These are phyloP conservation scores for Melampsora allii-populina DNA, from an alignment of 1,284 basidiomycete species.

Conservation along the genomic window DNA sequence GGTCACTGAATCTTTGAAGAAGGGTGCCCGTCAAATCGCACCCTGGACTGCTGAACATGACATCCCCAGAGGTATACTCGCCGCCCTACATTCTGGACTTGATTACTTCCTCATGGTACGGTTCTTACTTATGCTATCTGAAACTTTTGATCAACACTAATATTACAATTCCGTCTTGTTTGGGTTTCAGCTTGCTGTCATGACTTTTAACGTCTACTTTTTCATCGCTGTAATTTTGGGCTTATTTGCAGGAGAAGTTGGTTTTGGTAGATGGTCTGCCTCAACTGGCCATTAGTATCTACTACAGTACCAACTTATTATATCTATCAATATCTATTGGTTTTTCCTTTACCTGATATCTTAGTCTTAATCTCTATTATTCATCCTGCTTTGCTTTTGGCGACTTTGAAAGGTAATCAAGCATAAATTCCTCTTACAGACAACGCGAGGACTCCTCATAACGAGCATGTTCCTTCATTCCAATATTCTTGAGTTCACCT, in stretches of 20 bases:
- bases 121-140: background rate
- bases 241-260: conserved; percentile 22
- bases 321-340: too few species aligned
- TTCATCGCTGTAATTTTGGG: conserved; percentile 33
- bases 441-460: too few species aligned
- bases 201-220: conserved; percentile 39
- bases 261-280: conserved; percentile 14
- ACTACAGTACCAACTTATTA: too few species aligned
- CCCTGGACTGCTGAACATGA: conserved; percentile 30
- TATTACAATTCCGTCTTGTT: background rate
- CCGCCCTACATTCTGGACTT: conserved; percentile 17
- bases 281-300: background rate
- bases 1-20: background rate
- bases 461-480: too few species aligned
- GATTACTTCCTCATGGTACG: conserved; percentile 41
- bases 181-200: conserved; percentile 33
- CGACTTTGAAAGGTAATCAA: too few species aligned
- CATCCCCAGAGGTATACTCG: conserved; percentile 26
- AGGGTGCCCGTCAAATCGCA: background rate
- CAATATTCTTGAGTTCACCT: too few species aligned
- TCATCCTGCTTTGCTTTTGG: too few species aligned
- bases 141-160: background rate
- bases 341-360: too few species aligned
- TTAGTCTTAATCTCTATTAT: too few species aligned
- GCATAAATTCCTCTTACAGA: too few species aligned